Evolutionary conservation across 495 filamentous ascomycete genomes (phyloP).

Genomic region (Massariosphaeria phaeospora): DNA sequence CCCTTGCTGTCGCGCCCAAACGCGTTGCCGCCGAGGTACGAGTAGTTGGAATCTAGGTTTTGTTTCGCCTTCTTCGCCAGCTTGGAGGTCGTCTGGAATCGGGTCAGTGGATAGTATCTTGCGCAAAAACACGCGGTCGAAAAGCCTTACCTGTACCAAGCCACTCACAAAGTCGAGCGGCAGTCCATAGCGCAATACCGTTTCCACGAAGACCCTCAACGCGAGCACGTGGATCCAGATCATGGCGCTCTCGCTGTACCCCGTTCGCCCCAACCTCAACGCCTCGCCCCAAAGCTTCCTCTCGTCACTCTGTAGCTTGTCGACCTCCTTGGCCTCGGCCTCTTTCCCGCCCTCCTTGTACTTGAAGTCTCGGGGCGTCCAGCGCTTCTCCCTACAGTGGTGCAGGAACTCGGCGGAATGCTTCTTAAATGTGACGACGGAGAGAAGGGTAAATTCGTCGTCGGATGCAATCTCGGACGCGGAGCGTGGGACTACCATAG

Average conservation of each 20-base stretch:
- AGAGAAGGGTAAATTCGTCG: constrained; percentile 80
- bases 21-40: constrained; percentile 90
- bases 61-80: constrained; percentile 72
- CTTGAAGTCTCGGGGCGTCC: constrained; percentile 91
- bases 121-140: not conserved
- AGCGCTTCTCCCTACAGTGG: constrained; percentile 83
- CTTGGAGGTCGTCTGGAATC: constrained; percentile 69
- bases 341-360: constrained; percentile 85
- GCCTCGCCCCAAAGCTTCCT: constrained; percentile 86
- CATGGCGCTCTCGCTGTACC: constrained; percentile 92
- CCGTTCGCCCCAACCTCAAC: constrained; percentile 75
- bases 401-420: constrained; percentile 76
- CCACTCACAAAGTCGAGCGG: constrained; percentile 82
- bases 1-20: constrained; percentile 94
- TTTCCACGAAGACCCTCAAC: constrained; percentile 93
- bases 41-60: constrained; percentile 78
- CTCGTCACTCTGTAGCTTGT: constrained; percentile 72
- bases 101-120: not conserved
- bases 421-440: constrained; percentile 91
- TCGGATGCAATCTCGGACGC: constrained; percentile 71
- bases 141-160: constrained; percentile 65
- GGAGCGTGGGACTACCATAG: constrained; percentile 86
- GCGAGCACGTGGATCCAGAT: constrained; percentile 89
- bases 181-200: constrained; percentile 86
- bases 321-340: constrained; percentile 78